phyloP scores from a whole-genome alignment of 1,284 basidiomycete species.

The Meira nashicola region DNA sequence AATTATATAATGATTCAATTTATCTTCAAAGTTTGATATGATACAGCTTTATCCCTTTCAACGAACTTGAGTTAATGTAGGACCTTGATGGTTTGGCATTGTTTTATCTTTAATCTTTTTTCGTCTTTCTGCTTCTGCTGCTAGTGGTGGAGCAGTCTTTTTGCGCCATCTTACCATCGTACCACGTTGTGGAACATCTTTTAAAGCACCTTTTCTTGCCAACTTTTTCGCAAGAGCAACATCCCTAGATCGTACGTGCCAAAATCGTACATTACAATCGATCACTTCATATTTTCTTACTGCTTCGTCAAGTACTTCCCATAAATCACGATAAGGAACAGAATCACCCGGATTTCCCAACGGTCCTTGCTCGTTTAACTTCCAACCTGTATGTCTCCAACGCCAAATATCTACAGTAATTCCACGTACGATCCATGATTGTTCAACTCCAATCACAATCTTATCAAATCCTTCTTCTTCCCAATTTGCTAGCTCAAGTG shows the following conservation, averaged over 20 bases:
- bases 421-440: slow-evolving; percentile 47
- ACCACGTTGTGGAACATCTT: slow-evolving; percentile 35
- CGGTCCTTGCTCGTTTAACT: slow-evolving; percentile 25
- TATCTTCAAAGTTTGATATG: background rate
- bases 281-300: slow-evolving; percentile 44
- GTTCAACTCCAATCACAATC: slow-evolving; percentile 45
- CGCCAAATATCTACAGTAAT: slow-evolving; percentile 47
- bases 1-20: background rate
- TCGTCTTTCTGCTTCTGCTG: background rate
- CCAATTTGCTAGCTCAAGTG: slow-evolving; percentile 44
- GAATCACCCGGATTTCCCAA: slow-evolving; percentile 35
- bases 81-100: slow-evolving; percentile 1
- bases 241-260: slow-evolving; percentile 37
- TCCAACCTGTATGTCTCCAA: slow-evolving; percentile 47
- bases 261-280: slow-evolving; percentile 50
- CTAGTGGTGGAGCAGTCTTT: background rate
- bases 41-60: background rate
- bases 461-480: slow-evolving; percentile 50
- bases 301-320: slow-evolving; percentile 44
- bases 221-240: slow-evolving; percentile 29
- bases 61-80: background rate
- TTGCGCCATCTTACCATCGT: slow-evolving; percentile 38
- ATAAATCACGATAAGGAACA: slow-evolving; percentile 49
- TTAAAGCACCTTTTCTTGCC: slow-evolving; percentile 40
- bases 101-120: background rate